A percentile compares a stretch with the other conserved stretches of the same genome.
These are phyloP conservation scores for Millerozyma acaciae DNA, from an alignment of 805 yeast genomes.

Conservation along the genomic window DNA sequence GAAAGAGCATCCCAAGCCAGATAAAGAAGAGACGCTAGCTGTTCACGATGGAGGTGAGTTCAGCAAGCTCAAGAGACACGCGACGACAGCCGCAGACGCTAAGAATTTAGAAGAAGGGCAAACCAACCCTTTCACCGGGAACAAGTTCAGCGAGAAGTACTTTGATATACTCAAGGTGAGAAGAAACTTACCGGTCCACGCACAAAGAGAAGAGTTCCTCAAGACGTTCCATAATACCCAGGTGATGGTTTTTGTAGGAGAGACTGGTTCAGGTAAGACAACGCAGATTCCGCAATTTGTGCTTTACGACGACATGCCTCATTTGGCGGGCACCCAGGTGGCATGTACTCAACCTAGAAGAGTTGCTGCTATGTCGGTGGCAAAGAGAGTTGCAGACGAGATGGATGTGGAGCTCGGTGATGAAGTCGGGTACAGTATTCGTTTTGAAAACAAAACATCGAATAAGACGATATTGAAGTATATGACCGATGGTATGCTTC, in stretches of 20 bases:
- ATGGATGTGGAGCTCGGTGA: slow-evolving; percentile 91
- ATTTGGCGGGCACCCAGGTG: slow-evolving; percentile 73
- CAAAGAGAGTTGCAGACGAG: slow-evolving; percentile 95
- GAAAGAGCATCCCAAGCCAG: slow-evolving; percentile 45
- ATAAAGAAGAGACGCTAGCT: slow-evolving; percentile 31
- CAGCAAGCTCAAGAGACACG: slow-evolving; percentile 48
- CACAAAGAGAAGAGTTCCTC: slow-evolving; percentile 86
- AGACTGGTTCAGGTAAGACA: slow-evolving; percentile 98
- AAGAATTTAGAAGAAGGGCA: slow-evolving; percentile 52
- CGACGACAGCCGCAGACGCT: slow-evolving; percentile 66
- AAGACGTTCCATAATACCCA: slow-evolving; percentile 80
- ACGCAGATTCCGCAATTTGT: slow-evolving; percentile 98
- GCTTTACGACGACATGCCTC: slow-evolving; percentile 88
- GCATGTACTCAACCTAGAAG: slow-evolving; percentile 98
- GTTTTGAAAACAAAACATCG: slow-evolving; percentile 88
- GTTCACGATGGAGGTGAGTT: slow-evolving; percentile 70
- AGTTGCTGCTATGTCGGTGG: slow-evolving; percentile 98
- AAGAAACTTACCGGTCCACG: slow-evolving; percentile 88
- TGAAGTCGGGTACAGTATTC: slow-evolving; percentile 92
- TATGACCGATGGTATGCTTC: slow-evolving; percentile 98
- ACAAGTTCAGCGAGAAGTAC: slow-evolving; percentile 58
- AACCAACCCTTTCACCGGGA: slow-evolving; percentile 78
- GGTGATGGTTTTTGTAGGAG: slow-evolving; percentile 98
- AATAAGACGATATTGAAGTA: slow-evolving; percentile 81
- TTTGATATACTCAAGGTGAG: slow-evolving; percentile 73